phyloP scores from a whole-genome alignment of 108 stramenopile species.

The Cyclotella sp. region DNA sequence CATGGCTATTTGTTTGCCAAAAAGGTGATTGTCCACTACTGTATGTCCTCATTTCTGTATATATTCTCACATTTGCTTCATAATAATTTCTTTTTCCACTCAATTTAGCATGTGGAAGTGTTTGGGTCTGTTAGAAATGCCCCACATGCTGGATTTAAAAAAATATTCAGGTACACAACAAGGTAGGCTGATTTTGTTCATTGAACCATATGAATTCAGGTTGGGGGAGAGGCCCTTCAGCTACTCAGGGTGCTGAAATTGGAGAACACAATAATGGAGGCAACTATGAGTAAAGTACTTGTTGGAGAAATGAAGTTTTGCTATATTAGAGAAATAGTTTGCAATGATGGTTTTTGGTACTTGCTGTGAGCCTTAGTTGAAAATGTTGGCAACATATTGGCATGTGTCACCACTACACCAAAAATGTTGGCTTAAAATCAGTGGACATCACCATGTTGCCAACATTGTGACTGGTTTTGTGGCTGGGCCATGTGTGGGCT shows the following conservation, averaged over 20 bases:
- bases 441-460: too few species aligned
- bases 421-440: too few species aligned
- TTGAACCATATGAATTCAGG: slow-evolving; percentile 24
- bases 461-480: too few species aligned
- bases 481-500: too few species aligned
- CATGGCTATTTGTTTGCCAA: not conserved
- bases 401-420: too few species aligned
- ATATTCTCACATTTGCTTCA: not conserved
- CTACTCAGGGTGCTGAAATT: slow-evolving; percentile 11
- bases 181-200: slow-evolving; percentile 9
- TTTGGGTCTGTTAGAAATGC: slow-evolving; percentile 21
- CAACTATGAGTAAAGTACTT: slow-evolving; percentile 1
- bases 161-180: slow-evolving; percentile 8
- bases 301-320: slow-evolving; percentile 11
- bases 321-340: not conserved
- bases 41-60: slow-evolving; percentile 8
- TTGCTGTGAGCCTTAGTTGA: too few species aligned
- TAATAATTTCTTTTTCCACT: too few species aligned
- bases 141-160: slow-evolving; percentile 20
- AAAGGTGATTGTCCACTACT: not conserved
- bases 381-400: too few species aligned
- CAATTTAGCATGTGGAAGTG: not conserved
- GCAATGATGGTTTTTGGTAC: not conserved
- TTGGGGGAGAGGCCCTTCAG: slow-evolving; percentile 17
- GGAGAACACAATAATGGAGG: not conserved